Base-by-base conservation (phyloP, 176 grass and related monocot species). In the Oryza meyeriana region DNA sequence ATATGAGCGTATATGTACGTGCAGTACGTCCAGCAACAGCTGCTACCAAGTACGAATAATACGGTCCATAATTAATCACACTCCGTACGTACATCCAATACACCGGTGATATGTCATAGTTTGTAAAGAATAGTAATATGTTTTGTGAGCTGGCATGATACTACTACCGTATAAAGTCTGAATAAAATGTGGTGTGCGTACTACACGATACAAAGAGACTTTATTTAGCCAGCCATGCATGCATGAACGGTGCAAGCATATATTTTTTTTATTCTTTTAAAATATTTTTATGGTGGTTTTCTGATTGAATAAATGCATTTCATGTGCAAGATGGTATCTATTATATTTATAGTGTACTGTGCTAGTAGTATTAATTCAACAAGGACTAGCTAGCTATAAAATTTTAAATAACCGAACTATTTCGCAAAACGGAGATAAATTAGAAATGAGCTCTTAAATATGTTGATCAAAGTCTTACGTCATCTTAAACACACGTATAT, bases 101-200 rank as follows among this genome's bases (percentile, higher is more conserved):
- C 77, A 79, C 28, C 62, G 55, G 20, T 58, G 55, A 59, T 59
- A 25, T 25, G 22, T 59, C 55, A 44, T 9, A 14, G 38, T 52
- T 72, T 52, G 71, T 44, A 79, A 79, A 79, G 14, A 47, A 41
- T 55, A 73, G 25, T 73, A 57, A 41, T 52, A 22, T 55, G 41
- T 25, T 73, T 65, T 86, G 50, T 57, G 40, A 79, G 41, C 45
- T 79, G 75, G 66, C 25, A n/a, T 20, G 36, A 71, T 63, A 66
- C 8, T 18, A 59, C 55, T 0, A 28, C 2, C 27, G 7, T 76
- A 39, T 38, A 59, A 35, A 59, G 66, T 44, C 13, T 28, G 61
- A 86, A 44, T 67, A 69, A 28, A 75, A 27, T 12, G 6, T 3
- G 64, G 7, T 58, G 52, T 50, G 17, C 18, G 39, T 74, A 11